A percentile compares a stretch with the other conserved stretches of the same genome.
Evolutionary conservation across 352 stramenopile species (phyloP).

Genomic region (Aphanomyces invadans): DNA sequence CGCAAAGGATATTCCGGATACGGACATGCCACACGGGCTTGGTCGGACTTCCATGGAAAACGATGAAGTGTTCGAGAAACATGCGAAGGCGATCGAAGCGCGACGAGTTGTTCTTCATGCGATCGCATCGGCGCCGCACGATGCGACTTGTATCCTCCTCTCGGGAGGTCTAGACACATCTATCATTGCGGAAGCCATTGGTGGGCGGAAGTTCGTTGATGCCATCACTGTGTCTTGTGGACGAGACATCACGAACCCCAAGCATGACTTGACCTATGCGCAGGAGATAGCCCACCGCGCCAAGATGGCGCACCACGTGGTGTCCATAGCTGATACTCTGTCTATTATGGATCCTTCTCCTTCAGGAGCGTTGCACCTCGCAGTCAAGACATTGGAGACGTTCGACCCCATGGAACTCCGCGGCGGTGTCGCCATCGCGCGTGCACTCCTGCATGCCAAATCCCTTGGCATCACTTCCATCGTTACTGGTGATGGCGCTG

Average conservation of each 20-base stretch:
- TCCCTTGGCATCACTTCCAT: conserved; percentile 49
- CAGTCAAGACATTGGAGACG: conserved; percentile 35
- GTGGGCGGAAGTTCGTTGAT: conserved; percentile 40
- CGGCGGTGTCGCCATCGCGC: conserved; percentile 79
- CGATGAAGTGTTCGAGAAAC: neutral
- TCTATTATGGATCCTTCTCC: conserved; percentile 34
- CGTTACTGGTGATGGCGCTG: conserved; percentile 74
- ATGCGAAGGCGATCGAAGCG: conserved; percentile 5
- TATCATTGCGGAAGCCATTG: conserved; percentile 50
- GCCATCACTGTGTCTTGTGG: conserved; percentile 39
- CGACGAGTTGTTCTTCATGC: conserved; percentile 9
- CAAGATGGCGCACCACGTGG: conserved; percentile 45
- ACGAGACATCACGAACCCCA: conserved; percentile 30
- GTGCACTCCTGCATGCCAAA: conserved; percentile 47
- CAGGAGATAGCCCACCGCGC: conserved; percentile 37
- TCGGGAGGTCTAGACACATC: conserved; percentile 65
- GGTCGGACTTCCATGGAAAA: neutral
- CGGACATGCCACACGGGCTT: neutral
- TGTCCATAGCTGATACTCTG: conserved; percentile 44
- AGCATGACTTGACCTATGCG: conserved; percentile 40
- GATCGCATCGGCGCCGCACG: conserved; percentile 23
- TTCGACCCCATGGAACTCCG: conserved; percentile 84
- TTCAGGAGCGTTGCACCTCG: conserved; percentile 33
- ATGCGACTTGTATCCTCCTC: conserved; percentile 37
- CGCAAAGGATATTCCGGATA: neutral